Conservation (phyloP, 371 early-diverging fungal species). For the Dentiscutata heterogama region DNA sequence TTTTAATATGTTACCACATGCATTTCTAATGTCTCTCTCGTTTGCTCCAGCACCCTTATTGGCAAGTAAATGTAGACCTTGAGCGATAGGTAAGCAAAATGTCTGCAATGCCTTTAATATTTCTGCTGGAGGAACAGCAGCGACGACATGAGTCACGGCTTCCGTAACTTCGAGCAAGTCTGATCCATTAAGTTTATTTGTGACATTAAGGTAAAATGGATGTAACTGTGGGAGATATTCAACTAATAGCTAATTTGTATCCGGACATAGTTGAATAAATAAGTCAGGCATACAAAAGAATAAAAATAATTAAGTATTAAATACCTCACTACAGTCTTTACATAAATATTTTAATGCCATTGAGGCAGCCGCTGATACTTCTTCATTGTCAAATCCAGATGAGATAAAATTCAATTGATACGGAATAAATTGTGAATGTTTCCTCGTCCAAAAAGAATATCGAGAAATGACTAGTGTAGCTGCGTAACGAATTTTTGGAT, state of each 20-base stretch:
- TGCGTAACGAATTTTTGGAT: slow-evolving; percentile 94
- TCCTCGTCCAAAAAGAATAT: slow-evolving; percentile 93
- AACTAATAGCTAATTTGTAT: slow-evolving; percentile 64
- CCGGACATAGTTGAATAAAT: neutral
- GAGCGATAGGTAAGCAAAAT: slow-evolving; percentile 88
- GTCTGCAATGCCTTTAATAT: slow-evolving; percentile 75
- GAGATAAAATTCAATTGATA: slow-evolving; percentile 91
- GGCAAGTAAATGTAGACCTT: slow-evolving; percentile 64
- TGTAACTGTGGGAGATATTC: slow-evolving; percentile 80
- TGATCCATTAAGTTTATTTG: slow-evolving; percentile 68
- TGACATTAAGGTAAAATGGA: slow-evolving; percentile 77
- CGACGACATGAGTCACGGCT: slow-evolving; percentile 90
- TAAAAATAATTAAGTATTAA: slow-evolving; percentile 11
- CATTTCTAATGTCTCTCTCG: slow-evolving; percentile 55
- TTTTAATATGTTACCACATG: slow-evolving; percentile 55
- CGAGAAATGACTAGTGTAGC: slow-evolving; percentile 95
- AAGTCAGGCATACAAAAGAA: neutral
- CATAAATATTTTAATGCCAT: slow-evolving; percentile 89
- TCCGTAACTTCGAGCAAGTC: slow-evolving; percentile 88
- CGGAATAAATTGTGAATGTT: slow-evolving; percentile 88
- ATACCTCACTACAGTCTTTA: slow-evolving; percentile 88
- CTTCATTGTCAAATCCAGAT: slow-evolving; percentile 87
- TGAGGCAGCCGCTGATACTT: slow-evolving; percentile 90
- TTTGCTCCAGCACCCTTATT: slow-evolving; percentile 53
- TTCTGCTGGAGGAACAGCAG: slow-evolving; percentile 73